Conservation (phyloP, 2,329 filamentous ascomycete species). For the Paramyrothecium roridum region DNA sequence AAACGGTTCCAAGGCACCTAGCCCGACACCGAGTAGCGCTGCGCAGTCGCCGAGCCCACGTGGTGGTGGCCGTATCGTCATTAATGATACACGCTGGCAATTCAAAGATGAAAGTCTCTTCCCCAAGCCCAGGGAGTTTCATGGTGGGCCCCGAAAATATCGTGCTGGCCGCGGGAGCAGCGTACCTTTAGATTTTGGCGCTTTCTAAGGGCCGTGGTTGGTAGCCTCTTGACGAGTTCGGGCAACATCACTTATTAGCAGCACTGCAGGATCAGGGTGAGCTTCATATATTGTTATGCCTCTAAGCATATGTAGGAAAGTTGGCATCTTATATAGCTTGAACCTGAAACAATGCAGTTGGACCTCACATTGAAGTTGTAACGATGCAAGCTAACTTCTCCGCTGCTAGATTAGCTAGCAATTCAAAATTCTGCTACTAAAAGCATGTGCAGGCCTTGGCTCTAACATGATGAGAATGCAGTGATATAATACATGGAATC, state of each 20-base stretch:
- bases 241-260: no score
- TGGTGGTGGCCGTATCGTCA: conserved; percentile 43
- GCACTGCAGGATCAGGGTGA: no score
- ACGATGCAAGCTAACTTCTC: no score
- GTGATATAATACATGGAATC: conserved; percentile 22
- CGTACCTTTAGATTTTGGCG: conserved; percentile 80
- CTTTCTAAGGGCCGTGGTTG: conserved; percentile 35
- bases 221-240: background rate
- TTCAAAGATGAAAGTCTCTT: conserved; percentile 81
- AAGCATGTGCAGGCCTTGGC: no score
- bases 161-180: conserved; percentile 89
- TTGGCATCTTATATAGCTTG: no score
- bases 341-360: no score
- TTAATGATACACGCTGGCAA: conserved; percentile 80
- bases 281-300: no score
- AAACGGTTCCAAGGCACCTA: conserved; percentile 56
- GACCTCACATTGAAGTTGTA: no score
- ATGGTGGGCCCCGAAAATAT: conserved; percentile 73
- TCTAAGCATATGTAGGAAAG: no score
- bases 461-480: background rate
- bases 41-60: conserved; percentile 23
- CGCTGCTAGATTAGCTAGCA: no score
- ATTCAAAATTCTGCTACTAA: no score
- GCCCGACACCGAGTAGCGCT: conserved; percentile 35
- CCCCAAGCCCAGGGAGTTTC: conserved; percentile 81